phyloP scores from a whole-genome alignment of 2,329 filamentous ascomycete genomes.

The Phaeosphaeria sp. region DNA sequence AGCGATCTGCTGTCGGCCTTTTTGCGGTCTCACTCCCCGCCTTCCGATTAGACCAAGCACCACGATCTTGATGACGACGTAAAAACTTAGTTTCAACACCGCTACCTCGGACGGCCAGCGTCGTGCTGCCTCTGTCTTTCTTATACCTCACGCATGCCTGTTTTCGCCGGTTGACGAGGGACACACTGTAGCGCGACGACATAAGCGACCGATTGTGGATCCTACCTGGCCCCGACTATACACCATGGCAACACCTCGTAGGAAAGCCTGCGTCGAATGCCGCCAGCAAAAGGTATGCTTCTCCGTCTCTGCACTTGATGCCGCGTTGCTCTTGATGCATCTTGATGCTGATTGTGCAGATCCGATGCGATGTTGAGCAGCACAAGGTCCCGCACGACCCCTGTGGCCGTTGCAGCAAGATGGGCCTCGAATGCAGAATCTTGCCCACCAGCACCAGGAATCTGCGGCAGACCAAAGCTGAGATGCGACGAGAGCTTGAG shows the following conservation, averaged over 20 bases:
- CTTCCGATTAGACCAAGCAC: conserved; percentile 38
- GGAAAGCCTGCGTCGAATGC: conserved; percentile 48
- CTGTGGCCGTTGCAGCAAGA: conserved; percentile 44
- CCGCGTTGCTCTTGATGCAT: background rate
- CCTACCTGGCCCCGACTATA: conserved; percentile 23
- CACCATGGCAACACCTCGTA: conserved; percentile 42
- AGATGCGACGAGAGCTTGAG: conserved; percentile 47
- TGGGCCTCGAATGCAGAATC: conserved; percentile 45
- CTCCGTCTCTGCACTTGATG: background rate
- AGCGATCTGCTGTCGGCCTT: conserved; percentile 10
- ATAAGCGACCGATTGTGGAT: conserved; percentile 28
- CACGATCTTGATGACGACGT: conserved; percentile 42
- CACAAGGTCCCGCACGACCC: conserved; percentile 46
- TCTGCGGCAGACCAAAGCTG: conserved; percentile 46
- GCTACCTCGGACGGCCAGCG: conserved; percentile 18
- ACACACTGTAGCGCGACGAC: conserved; percentile 26
- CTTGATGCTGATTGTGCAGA: conserved; percentile 31
- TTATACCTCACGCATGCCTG: conserved; percentile 28
- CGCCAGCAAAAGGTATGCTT: conserved; percentile 46
- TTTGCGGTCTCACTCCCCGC: conserved; percentile 40
- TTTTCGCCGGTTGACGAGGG: conserved; percentile 34
- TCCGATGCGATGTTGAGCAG: conserved; percentile 48
- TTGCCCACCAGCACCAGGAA: conserved; percentile 46
- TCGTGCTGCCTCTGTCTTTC: conserved; percentile 11
- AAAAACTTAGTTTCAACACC: conserved; percentile 31